Evolutionary conservation across 106 monocot species (phyloP).

Genomic region (Dioscorea zingiberensis): DNA sequence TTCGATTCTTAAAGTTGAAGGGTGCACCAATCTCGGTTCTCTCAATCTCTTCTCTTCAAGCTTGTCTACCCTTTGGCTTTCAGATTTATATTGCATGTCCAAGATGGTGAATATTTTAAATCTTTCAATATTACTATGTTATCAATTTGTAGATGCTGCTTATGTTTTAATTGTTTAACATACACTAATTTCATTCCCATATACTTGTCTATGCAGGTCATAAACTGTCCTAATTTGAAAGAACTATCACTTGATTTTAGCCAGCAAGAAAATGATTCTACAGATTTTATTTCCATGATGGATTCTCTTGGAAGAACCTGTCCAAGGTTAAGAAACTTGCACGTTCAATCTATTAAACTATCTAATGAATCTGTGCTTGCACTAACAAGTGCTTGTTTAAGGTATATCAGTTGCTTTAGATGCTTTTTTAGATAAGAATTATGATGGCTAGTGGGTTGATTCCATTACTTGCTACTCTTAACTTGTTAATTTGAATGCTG

Average conservation of each 20-base stretch:
- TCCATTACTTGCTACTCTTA: too few relatives aligned
- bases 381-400: conserved; percentile 65
- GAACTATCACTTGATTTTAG: conserved; percentile 84
- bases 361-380: conserved; percentile 86
- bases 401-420: conserved; percentile 37
- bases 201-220: conserved; percentile 28
- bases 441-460: too few relatives aligned
- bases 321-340: conserved; percentile 55
- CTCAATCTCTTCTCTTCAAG: conserved; percentile 75
- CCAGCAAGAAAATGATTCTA: conserved; percentile 81
- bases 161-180: background rate
- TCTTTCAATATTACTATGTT: background rate
- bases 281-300: conserved; percentile 67
- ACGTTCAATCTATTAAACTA: conserved; percentile 64
- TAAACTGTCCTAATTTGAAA: conserved; percentile 85
- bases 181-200: background rate
- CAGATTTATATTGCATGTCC: conserved; percentile 72
- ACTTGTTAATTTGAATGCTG: too few relatives aligned
- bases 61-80: conserved; percentile 78
- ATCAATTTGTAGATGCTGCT: background rate
- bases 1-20: conserved; percentile 68
- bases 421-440: background rate
- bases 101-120: conserved; percentile 45
- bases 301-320: conserved; percentile 71
- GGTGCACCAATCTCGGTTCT: conserved; percentile 67